Base-by-base conservation (phyloP, 2,329 filamentous ascomycete species). In the Monosporascus sp. region DNA sequence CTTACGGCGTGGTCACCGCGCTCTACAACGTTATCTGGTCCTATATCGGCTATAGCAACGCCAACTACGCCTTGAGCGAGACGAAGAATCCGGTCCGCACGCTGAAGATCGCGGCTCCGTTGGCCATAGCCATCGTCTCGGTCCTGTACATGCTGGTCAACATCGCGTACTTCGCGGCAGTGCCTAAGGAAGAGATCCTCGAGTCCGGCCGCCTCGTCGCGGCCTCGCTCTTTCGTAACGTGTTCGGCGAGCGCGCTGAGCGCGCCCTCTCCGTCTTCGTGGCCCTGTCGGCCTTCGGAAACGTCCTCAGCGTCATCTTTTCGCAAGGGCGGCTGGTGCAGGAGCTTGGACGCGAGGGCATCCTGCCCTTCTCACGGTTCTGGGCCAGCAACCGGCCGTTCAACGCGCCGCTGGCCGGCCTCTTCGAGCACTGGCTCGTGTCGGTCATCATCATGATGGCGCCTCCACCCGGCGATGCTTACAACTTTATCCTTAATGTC, bases 381-480 rank as follows among this genome's bases (percentile, higher is more conserved):
- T 89, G 83, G 82, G 86, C 86, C 0, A 87, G 83, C 3, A 86
- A 84, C 62, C 81, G 79, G 68, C 87, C 86, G 0, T 86, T 84
- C 56, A 82, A 85, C 52, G 78, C 86, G 0, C 86, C 86, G 0
- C 77, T 81, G n/a, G 73, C 82, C 7, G 70, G 77, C 66, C 69
- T 85, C 8, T 81, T 88, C 59, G 74, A 88, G 20, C 85, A 88
- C 65, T 88, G 82, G 78, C 62, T 85, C 17, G 76, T 87, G 3
- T 86, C 83, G 0, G 74, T 86, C 53, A 77, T 89, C 45, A 77
- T 88, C 14, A 77, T 89, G 35, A 67, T 88, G 3, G 85, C 83
- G 0, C 85, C 85, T 1, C 86, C 86, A 0, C 80, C 84, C 0
- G 86, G 85, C 0, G 78, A 85, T 17, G 85, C 85, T 0, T 88